Conservation (phyloP, 23 red algal species). For the Agarophyton chilense region DNA sequence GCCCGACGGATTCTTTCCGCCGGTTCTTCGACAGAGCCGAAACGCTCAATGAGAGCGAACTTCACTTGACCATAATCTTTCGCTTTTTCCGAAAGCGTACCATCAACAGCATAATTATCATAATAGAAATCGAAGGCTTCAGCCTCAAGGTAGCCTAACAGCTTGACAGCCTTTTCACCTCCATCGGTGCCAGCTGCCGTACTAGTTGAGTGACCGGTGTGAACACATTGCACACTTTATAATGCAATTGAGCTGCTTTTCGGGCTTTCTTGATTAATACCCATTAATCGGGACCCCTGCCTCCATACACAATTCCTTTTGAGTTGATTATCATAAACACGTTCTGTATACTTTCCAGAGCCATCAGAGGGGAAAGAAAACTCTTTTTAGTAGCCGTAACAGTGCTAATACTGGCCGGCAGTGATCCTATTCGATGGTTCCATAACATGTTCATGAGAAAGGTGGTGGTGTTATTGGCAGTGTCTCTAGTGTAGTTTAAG, state of each 20-base stretch:
- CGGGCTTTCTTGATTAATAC: slow-evolving; percentile 93
- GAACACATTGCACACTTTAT: slow-evolving; percentile 76
- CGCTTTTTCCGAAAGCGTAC: too few species aligned
- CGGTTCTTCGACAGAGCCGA: too few species aligned
- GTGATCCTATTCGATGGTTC: neutral
- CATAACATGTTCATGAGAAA: neutral
- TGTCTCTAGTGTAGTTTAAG: too few species aligned
- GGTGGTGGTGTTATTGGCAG: neutral
- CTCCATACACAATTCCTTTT: slow-evolving; percentile 95
- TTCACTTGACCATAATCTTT: too few species aligned
- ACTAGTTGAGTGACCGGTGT: slow-evolving; percentile 93
- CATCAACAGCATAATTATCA: too few species aligned
- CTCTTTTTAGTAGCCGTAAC: slow-evolving; percentile 98
- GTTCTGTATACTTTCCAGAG: slow-evolving; percentile 81
- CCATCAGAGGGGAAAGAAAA: slow-evolving; percentile 86
- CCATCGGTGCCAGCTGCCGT: slow-evolving; percentile 91
- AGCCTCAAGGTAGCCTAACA: too few species aligned
- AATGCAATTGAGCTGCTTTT: slow-evolving; percentile 89
- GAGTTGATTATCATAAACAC: slow-evolving; percentile 79
- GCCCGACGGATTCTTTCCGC: too few species aligned
- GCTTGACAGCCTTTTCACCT: too few species aligned
- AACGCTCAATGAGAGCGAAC: too few species aligned
- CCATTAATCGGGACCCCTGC: slow-evolving; percentile 97
- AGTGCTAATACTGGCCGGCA: slow-evolving; percentile 80
- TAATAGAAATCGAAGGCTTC: too few species aligned